Evolutionary conservation across 2,329 filamentous ascomycete genomes (phyloP).

Genomic region (Lomentospora prolificans): DNA sequence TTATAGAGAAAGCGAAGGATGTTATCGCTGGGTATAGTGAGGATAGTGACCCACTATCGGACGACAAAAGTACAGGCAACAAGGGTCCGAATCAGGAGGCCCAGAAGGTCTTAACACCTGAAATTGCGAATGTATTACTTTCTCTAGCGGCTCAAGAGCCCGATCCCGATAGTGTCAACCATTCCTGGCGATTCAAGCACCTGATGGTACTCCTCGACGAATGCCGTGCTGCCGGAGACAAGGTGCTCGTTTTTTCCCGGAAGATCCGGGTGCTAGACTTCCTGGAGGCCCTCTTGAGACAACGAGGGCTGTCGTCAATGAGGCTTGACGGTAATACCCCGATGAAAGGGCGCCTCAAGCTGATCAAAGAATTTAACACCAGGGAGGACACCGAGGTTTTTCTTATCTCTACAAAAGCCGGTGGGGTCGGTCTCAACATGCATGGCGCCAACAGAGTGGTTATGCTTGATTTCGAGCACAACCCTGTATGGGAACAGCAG

Average conservation of each 20-base stretch:
- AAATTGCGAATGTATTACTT: not conserved
- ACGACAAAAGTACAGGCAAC: not conserved
- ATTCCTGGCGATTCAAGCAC: slow-evolving; percentile 35
- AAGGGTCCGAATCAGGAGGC: not conserved
- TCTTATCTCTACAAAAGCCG: slow-evolving; percentile 75
- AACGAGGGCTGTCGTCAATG: slow-evolving; percentile 34
- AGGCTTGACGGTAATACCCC: slow-evolving; percentile 60
- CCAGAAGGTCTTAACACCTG: not conserved
- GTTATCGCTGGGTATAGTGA: slow-evolving; percentile 4
- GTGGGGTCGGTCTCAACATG: slow-evolving; percentile 76
- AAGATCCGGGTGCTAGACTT: slow-evolving; percentile 61
- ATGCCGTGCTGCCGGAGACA: slow-evolving; percentile 53
- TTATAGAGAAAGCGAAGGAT: slow-evolving; percentile 24
- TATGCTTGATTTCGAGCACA: slow-evolving; percentile 76
- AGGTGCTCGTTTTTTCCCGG: slow-evolving; percentile 73
- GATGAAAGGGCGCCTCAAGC: slow-evolving; percentile 46
- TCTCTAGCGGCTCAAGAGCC: not conserved
- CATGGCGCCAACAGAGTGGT: slow-evolving; percentile 76
- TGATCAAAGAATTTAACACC: slow-evolving; percentile 60
- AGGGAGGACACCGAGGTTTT: slow-evolving; percentile 45
- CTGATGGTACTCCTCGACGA: slow-evolving; percentile 54
- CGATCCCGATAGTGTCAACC: slow-evolving; percentile 39
- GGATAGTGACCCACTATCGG: not conserved
- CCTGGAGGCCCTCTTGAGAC: slow-evolving; percentile 46
- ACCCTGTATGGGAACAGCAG: slow-evolving; percentile 74